Evolutionary conservation across 352 stramenopile species (phyloP).

Genomic region (Globisporangium mamillatum): DNA sequence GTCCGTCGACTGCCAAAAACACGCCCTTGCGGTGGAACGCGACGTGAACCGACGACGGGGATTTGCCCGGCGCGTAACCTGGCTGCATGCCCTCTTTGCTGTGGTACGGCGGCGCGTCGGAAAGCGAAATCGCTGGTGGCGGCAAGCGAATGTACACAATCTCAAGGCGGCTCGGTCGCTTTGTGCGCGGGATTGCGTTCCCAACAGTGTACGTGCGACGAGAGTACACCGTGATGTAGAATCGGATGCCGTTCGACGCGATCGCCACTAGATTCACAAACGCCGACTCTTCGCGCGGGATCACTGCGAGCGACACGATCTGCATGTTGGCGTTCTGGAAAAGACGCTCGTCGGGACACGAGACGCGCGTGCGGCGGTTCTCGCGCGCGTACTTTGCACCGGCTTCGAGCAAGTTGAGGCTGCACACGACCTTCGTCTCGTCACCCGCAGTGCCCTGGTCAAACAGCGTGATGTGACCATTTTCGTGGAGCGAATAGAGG

Average conservation of each 20-base stretch:
- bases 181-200: slow-evolving; percentile 36
- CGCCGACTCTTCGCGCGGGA: slow-evolving; percentile 69
- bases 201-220: slow-evolving; percentile 43
- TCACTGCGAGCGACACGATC: slow-evolving; percentile 64
- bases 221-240: slow-evolving; percentile 92
- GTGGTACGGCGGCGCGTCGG: slow-evolving; percentile 80
- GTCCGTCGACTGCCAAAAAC: slow-evolving; percentile 74
- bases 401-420: slow-evolving; percentile 63
- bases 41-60: slow-evolving; percentile 70
- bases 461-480: slow-evolving; percentile 72
- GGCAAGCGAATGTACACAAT: slow-evolving; percentile 81
- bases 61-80: slow-evolving; percentile 76
- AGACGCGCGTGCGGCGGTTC: slow-evolving; percentile 78
- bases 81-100: slow-evolving; percentile 86
- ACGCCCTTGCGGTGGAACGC: slow-evolving; percentile 79
- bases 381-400: slow-evolving; percentile 81
- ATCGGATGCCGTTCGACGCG: slow-evolving; percentile 91
- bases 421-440: slow-evolving; percentile 61
- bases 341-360: slow-evolving; percentile 76
- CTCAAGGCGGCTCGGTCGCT: slow-evolving; percentile 66
- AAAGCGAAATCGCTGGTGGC: slow-evolving; percentile 61
- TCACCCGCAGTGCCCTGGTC: slow-evolving; percentile 55
- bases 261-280: slow-evolving; percentile 92
- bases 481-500: slow-evolving; percentile 91
- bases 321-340: slow-evolving; percentile 69